These are phyloP conservation scores for Termitomyces sp. DNA, from an alignment of 768 basidiomycete genomes.

Conservation along the genomic window DNA sequence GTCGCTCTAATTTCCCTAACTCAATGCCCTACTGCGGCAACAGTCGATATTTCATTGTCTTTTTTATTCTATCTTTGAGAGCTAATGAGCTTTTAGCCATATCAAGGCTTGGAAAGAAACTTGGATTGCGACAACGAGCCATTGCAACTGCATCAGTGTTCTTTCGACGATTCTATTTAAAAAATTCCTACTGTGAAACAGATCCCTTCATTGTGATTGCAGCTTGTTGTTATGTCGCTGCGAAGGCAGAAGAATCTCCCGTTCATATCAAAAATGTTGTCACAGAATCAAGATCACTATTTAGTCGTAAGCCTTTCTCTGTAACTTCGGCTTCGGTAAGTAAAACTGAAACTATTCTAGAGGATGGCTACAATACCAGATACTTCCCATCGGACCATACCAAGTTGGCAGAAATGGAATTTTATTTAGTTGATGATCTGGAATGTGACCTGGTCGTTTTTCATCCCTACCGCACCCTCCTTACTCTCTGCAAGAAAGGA, in stretches of 20 bases:
- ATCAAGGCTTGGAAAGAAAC: constrained; percentile 79
- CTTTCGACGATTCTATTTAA: constrained; percentile 95
- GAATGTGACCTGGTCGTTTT: constrained; percentile 93
- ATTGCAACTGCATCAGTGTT: constrained; percentile 94
- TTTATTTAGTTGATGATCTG: constrained; percentile 94
- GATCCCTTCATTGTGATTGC: constrained; percentile 91
- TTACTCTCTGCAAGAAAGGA: constrained; percentile 68
- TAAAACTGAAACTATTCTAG: constrained; percentile 21
- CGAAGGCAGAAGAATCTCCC: constrained; percentile 95
- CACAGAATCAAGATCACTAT: constrained; percentile 72
- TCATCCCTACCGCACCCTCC: constrained; percentile 90
- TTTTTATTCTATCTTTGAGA: neutral
- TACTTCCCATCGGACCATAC: constrained; percentile 84
- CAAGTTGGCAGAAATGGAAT: constrained; percentile 98
- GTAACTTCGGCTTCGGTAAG: neutral
- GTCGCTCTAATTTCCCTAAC: neutral
- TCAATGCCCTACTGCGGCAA: neutral
- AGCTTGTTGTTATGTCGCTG: constrained; percentile 92
- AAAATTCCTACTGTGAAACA: constrained; percentile 93
- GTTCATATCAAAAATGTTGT: constrained; percentile 92
- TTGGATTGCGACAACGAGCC: constrained; percentile 80
- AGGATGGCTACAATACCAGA: constrained; percentile 67
- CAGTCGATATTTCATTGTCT: neutral
- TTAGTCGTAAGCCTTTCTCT: constrained; percentile 49
- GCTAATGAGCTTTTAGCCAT: constrained; percentile 47